These are phyloP conservation scores for Pyrenophora graminea DNA, from an alignment of 2,329 filamentous ascomycete species.

Conservation along the genomic window DNA sequence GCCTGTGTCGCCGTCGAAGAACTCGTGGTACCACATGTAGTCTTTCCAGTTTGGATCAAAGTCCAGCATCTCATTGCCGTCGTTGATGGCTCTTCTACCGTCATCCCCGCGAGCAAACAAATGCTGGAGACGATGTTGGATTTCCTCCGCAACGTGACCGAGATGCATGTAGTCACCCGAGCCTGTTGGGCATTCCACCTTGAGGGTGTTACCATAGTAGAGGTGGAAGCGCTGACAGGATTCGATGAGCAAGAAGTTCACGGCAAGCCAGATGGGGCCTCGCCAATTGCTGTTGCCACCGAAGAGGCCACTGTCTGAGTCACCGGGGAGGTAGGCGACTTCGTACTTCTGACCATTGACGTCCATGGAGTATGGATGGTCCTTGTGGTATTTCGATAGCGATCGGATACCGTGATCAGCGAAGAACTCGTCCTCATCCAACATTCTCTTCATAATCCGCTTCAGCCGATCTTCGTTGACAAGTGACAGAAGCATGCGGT, in stretches of 20 bases:
- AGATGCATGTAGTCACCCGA: slow-evolving; percentile 96
- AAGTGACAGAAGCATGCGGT: slow-evolving; percentile 83
- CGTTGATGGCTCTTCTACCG: slow-evolving; percentile 86
- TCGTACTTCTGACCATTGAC: slow-evolving; percentile 89
- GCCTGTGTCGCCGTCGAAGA: slow-evolving; percentile 91
- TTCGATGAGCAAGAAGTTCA: slow-evolving; percentile 93
- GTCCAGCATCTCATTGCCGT: slow-evolving; percentile 80
- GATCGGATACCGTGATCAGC: slow-evolving; percentile 89
- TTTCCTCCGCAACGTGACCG: slow-evolving; percentile 89
- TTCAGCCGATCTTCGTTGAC: slow-evolving; percentile 91
- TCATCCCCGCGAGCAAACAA: slow-evolving; percentile 84
- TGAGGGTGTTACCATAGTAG: slow-evolving; percentile 86
- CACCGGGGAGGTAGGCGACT: slow-evolving; percentile 89
- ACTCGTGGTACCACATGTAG: slow-evolving; percentile 94
- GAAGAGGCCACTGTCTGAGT: slow-evolving; percentile 93
- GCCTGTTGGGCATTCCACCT: slow-evolving; percentile 91
- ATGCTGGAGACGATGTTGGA: slow-evolving; percentile 93
- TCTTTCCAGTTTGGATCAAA: slow-evolving; percentile 94
- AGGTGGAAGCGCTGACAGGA: slow-evolving; percentile 94
- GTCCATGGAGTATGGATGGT: slow-evolving; percentile 91
- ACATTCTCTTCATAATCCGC: slow-evolving; percentile 87
- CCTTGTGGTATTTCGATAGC: slow-evolving; percentile 86
- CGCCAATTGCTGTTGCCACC: slow-evolving; percentile 98
- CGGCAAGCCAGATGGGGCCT: slow-evolving; percentile 90
- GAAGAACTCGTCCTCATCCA: slow-evolving; percentile 92